Conservation (phyloP, 1,284 basidiomycete species). For the Tetrapyrgos nigripes region DNA sequence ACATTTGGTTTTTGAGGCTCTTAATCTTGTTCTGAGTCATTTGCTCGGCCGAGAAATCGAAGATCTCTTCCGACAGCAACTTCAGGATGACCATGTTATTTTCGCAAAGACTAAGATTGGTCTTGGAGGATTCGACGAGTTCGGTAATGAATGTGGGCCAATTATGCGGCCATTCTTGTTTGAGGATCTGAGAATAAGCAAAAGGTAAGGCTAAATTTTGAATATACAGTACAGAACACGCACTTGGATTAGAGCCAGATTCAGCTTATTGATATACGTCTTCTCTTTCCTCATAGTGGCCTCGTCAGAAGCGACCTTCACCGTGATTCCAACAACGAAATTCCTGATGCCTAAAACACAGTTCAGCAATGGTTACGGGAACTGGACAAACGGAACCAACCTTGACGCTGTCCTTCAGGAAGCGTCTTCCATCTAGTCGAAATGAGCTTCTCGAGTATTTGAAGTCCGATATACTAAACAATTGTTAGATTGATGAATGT, state of each 20-base stretch:
- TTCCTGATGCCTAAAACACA: slow-evolving; percentile 85
- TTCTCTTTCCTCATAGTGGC: slow-evolving; percentile 89
- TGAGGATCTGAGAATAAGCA: slow-evolving; percentile 71
- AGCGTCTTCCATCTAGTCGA: slow-evolving; percentile 96
- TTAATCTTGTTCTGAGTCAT: slow-evolving; percentile 99
- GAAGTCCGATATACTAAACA: slow-evolving; percentile 89
- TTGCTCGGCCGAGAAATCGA: slow-evolving; percentile 98
- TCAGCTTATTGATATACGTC: slow-evolving; percentile 97
- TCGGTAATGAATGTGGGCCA: slow-evolving; percentile 99
- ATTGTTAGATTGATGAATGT: slow-evolving; percentile 16
- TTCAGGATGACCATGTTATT: slow-evolving; percentile 99
- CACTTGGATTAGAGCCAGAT: slow-evolving; percentile 94
- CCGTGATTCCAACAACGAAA: slow-evolving; percentile 94
- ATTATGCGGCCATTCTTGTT: slow-evolving; percentile 99
- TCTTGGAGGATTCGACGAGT: slow-evolving; percentile 96
- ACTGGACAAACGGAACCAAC: slow-evolving; percentile 44
- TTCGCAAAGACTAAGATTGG: slow-evolving; percentile 96
- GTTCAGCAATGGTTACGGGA: slow-evolving; percentile 5
- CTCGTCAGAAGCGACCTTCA: slow-evolving; percentile 93
- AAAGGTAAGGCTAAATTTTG: neutral
- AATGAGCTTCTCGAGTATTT: slow-evolving; percentile 95
- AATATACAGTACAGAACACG: slow-evolving; percentile 27
- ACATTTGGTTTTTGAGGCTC: slow-evolving; percentile 97
- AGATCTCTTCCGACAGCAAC: slow-evolving; percentile 98
- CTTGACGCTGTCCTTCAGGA: slow-evolving; percentile 92